A percentile compares a stretch with the other conserved stretches of the same genome.
Conservation (phyloP, 305 asterid genomes). For the Lippia alba region DNA sequence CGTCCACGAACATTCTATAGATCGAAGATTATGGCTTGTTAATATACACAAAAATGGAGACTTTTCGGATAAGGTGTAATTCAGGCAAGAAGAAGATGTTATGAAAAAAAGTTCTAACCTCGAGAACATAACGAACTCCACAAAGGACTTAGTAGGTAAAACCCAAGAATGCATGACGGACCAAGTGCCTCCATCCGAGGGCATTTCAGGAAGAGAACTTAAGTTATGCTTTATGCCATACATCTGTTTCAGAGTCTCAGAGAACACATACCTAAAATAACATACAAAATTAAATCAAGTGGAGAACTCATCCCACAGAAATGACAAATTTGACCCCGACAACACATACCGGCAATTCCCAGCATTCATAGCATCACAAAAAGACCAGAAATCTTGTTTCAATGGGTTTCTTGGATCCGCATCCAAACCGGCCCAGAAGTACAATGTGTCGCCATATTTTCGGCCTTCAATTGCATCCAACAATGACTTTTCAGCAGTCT, state of each 20-base stretch:
- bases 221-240: constrained; percentile 73
- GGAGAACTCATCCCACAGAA: not conserved
- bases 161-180: constrained; percentile 95
- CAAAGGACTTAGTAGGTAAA: constrained; percentile 86
- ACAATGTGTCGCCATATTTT: constrained; percentile 75
- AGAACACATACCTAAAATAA: constrained; percentile 65
- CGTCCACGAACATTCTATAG: constrained; percentile 89
- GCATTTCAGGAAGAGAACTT: constrained; percentile 84
- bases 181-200: constrained; percentile 78
- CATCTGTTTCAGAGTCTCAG: constrained; percentile 80
- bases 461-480: constrained; percentile 69
- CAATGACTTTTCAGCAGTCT: constrained; percentile 68
- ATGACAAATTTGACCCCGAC: not conserved
- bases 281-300: constrained; percentile 29
- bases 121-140: constrained; percentile 96
- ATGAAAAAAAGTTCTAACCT: constrained; percentile 55
- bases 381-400: constrained; percentile 87
- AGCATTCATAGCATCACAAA: constrained; percentile 85
- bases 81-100: not conserved
- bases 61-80: not conserved
- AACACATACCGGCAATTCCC: constrained; percentile 89
- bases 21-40: constrained; percentile 6
- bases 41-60: too few species aligned
- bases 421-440: constrained; percentile 86
- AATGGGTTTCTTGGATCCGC: constrained; percentile 59